Base-by-base conservation (phyloP, 345 rosid species). In the Rhizophora apiculata region DNA sequence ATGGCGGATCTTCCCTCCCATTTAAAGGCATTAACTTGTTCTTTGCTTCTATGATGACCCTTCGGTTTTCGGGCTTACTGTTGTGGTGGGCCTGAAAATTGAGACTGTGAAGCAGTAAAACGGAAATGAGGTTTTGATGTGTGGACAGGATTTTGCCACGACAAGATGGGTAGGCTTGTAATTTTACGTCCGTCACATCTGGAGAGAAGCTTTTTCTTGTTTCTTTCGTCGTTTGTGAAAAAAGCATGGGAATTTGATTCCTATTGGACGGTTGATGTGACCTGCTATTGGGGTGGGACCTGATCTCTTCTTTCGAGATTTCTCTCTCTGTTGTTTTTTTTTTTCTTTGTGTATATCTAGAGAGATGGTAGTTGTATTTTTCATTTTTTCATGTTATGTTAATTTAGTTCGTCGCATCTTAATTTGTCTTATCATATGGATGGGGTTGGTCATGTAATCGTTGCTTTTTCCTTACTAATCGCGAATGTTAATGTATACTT, bases 131-230 rank as follows among this genome's bases (percentile, higher is more conserved):
- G 49, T 16, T 64, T 39, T 69, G 82, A 76, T 78, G 66, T 69
- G 76, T 21, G 81, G 79, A 75, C 63, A 74, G 70, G 84, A 74
- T 87, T 81, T 81, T 73, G 85, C 77, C 82, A 80, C 55, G 62
- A 65, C 34, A 34, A 39, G 64, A 49, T 43, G 76, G 49, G 71
- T 34, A 39, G 73, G 18, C 55, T 19, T 74, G 81, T 72, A 49
- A 63, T 70, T 72, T 73, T 62, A 0, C 1, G 48, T 43, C 49
- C 49, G 71, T 73, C 81, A 59, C 81, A 59, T 60, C 72, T 60
- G 39, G 51, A 48, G 67, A 32, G 69, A 60, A 68, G 8, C 65
- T 70, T 32, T 43, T 62, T 43, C 24, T 59, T 24, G 8, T 71
- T 8, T 46, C 24, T 39, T 51, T 31, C 15, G 22, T 43, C 30